Evolutionary conservation across 2,329 filamentous ascomycete species (phyloP).

Genomic region (Sarocladium strictum): DNA sequence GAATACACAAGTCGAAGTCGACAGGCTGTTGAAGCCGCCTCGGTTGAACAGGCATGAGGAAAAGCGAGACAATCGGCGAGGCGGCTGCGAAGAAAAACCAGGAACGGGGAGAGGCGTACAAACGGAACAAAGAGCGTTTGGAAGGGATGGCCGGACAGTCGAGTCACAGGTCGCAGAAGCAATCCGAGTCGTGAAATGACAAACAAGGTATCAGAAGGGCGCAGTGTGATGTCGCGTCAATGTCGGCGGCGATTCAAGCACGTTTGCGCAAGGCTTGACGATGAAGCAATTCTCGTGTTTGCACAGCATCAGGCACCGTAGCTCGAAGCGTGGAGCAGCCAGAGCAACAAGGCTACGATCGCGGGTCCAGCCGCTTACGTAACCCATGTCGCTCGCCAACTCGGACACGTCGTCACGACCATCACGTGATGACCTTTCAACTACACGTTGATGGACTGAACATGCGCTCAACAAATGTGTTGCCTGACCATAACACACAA

Average conservation of each 20-base stretch:
- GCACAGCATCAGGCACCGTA: conserved; percentile 3
- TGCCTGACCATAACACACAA: too few species aligned
- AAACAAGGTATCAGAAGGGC: background rate
- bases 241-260: conserved; percentile 7
- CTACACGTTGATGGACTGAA: background rate
- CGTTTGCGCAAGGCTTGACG: background rate
- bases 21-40: conserved; percentile 2
- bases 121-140: conserved; percentile 6
- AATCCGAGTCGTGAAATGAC: background rate
- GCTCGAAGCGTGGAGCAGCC: conserved; percentile 3
- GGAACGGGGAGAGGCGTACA: conserved; percentile 1
- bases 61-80: background rate
- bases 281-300: conserved; percentile 7
- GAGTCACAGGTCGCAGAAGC: background rate
- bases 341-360: conserved; percentile 3
- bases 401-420: background rate
- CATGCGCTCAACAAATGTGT: too few species aligned
- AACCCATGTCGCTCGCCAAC: background rate
- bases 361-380: conserved; percentile 3
- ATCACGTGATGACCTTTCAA: background rate
- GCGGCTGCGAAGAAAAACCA: conserved; percentile 5
- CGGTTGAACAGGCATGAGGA: background rate
- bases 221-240: conserved; percentile 4
- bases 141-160: background rate
- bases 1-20: background rate